Evolutionary conservation across 257 asterid genomes (phyloP).

Genomic region (Nicotiana otophora): DNA sequence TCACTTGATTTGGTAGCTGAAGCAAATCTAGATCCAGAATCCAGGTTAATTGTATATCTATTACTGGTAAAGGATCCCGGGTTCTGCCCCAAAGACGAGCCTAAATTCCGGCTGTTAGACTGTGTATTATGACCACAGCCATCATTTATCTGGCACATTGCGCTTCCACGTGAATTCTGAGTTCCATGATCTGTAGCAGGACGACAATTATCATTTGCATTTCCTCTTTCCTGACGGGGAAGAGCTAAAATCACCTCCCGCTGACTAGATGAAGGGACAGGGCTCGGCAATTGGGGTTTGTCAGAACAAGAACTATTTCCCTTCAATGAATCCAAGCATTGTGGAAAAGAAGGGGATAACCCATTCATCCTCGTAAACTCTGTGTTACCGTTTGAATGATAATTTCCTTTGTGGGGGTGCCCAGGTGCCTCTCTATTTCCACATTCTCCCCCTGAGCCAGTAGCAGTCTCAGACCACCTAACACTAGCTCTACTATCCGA

Average conservation of each 20-base stretch:
- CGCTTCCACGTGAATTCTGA: conserved; percentile 16
- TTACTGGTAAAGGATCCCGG: conserved; percentile 11
- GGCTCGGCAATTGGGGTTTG: conserved; percentile 5
- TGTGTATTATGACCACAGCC: conserved; percentile 16
- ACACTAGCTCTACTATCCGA: background rate
- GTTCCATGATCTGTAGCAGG: conserved; percentile 30
- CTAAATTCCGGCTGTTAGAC: conserved; percentile 10
- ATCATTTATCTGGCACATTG: conserved; percentile 14
- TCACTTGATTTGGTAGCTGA: conserved; percentile 22
- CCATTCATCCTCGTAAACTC: conserved; percentile 32
- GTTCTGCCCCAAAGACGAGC: conserved; percentile 27
- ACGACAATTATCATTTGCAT: background rate
- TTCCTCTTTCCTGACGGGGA: conserved; percentile 15
- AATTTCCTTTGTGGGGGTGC: background rate
- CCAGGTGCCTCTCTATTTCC: background rate
- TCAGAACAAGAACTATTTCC: conserved; percentile 16
- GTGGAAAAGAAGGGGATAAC: conserved; percentile 39
- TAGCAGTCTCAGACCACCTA: conserved; percentile 5
- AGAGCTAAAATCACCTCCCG: conserved; percentile 11
- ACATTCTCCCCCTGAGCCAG: background rate
- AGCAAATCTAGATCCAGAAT: conserved; percentile 15
- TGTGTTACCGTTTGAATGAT: conserved; percentile 19
- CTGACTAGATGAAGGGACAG: conserved; percentile 2
- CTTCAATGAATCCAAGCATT: conserved; percentile 23
- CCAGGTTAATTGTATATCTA: conserved; percentile 21